Evolutionary conservation across 352 stramenopile species (phyloP).

Genomic region (Phytophthora gonapodyides): DNA sequence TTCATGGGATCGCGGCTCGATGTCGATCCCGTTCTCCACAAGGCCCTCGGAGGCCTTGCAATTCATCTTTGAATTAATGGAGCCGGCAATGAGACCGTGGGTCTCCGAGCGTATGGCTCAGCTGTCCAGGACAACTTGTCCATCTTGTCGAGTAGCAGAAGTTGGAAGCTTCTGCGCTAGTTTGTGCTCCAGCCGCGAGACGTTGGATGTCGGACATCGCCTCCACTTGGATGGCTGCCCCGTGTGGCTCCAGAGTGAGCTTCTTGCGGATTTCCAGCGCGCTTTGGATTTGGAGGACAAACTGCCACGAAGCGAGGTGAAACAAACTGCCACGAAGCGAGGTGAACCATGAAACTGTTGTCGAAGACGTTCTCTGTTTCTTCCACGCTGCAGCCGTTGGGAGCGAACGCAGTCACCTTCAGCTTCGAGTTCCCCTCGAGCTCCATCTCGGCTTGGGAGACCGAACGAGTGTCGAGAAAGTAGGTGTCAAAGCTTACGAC

Average conservation of each 20-base stretch:
- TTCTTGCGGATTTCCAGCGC: constrained; percentile 2
- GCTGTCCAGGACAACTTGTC: too few relatives aligned
- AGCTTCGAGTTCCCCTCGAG: constrained; percentile 1
- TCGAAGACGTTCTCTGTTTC: neutral
- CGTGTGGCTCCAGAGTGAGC: constrained; percentile 7
- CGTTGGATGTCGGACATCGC: neutral
- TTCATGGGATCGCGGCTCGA: too few relatives aligned
- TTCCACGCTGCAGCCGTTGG: constrained; percentile 7
- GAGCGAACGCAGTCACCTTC: constrained; percentile 5
- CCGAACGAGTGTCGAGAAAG: neutral
- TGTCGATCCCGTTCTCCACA: too few relatives aligned
- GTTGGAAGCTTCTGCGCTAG: too few relatives aligned
- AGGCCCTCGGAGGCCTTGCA: too few relatives aligned
- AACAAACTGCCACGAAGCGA: neutral
- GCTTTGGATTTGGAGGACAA: constrained; percentile 1
- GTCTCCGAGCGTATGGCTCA: too few relatives aligned
- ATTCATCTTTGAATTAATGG: too few relatives aligned
- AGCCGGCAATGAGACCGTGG: too few relatives aligned
- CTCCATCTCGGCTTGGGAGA: constrained; percentile 10
- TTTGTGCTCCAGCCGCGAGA: neutral
- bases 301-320: neutral
- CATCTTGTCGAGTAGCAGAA: too few relatives aligned
- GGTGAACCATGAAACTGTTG: neutral
- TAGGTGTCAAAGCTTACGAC: neutral
- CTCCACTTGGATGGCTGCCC: neutral